Evolutionary conservation across 768 basidiomycete species (phyloP).

Genomic region (Boletus rex-veris): DNA sequence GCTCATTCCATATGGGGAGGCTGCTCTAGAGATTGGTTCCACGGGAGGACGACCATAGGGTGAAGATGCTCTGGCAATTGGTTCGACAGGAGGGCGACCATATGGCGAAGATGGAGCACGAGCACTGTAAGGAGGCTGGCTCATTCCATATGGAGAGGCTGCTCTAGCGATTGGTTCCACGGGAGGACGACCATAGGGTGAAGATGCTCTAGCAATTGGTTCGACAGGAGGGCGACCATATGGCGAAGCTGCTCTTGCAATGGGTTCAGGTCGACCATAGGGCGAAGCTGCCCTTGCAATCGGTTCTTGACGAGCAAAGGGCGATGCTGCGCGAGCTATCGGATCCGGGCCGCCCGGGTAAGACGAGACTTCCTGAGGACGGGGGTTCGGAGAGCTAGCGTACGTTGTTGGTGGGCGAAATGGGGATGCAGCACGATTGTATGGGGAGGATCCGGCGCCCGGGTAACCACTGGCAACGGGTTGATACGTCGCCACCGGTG

Average conservation of each 20-base stretch:
- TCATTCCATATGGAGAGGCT: constrained; percentile 30
- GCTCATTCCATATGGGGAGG: constrained; percentile 30
- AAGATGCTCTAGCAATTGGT: constrained; percentile 37
- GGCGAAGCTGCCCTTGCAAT: constrained; percentile 32
- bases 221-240: constrained; percentile 34
- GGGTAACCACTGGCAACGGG: constrained; percentile 28
- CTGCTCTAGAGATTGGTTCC: constrained; percentile 41
- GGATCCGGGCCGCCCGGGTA: constrained; percentile 38
- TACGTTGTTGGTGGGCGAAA: constrained; percentile 34
- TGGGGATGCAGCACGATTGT: constrained; percentile 35
- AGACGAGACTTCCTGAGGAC: constrained; percentile 42
- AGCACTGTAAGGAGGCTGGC: constrained; percentile 24
- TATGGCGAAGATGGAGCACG: constrained; percentile 28
- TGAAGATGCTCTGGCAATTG: constrained; percentile 36
- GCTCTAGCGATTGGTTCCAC: constrained; percentile 41
- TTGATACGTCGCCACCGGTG: constrained; percentile 28
- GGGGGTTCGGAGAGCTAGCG: constrained; percentile 45
- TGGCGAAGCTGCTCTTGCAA: constrained; percentile 27
- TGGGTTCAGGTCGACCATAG: constrained; percentile 31
- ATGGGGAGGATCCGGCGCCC: constrained; percentile 22
- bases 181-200: constrained; percentile 34
- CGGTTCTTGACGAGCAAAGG: constrained; percentile 34
- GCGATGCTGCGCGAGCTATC: constrained; percentile 31
- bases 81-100: constrained; percentile 34
- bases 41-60: constrained; percentile 34